These are phyloP conservation scores for Apostasia ramifera DNA, from an alignment of 106 monocot genomes.

Conservation along the genomic window DNA sequence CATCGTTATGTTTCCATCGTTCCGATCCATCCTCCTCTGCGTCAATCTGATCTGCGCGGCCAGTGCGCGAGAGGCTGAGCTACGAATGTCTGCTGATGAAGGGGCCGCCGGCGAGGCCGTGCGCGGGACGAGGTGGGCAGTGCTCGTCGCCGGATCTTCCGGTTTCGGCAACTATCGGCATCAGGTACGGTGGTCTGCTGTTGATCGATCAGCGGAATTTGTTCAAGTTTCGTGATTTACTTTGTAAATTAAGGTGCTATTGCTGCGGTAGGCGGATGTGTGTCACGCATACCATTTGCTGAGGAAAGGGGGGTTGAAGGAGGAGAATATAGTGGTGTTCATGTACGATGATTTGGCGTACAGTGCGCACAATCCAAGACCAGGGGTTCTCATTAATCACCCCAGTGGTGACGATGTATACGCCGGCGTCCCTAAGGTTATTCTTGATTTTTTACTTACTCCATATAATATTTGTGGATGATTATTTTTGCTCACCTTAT, in stretches of 20 bases:
- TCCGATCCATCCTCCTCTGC: too few species aligned
- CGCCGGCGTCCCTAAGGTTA: constrained; percentile 81
- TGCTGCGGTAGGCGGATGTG: constrained; percentile 57
- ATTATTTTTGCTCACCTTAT: background rate
- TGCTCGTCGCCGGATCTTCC: constrained; percentile 72
- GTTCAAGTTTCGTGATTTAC: background rate
- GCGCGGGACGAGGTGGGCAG: constrained; percentile 67
- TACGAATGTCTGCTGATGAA: background rate
- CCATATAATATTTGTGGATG: background rate
- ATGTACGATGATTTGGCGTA: constrained; percentile 88
- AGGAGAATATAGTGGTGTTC: constrained; percentile 88
- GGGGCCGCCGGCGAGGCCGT: constrained; percentile 20
- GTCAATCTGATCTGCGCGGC: too few species aligned
- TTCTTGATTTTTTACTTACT: too few species aligned
- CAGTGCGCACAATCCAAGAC: constrained; percentile 63
- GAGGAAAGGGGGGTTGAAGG: constrained; percentile 69
- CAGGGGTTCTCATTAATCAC: constrained; percentile 66
- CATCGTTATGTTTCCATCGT: too few species aligned
- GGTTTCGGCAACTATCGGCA: constrained; percentile 74
- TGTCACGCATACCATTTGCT: constrained; percentile 88
- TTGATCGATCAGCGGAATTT: background rate
- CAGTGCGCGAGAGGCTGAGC: too few species aligned
- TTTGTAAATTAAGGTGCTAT: background rate
- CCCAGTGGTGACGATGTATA: constrained; percentile 74
- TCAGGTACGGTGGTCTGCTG: constrained; percentile 25